Conservation (phyloP, 768 basidiomycete genomes). For the Dioszegia hungarica region DNA sequence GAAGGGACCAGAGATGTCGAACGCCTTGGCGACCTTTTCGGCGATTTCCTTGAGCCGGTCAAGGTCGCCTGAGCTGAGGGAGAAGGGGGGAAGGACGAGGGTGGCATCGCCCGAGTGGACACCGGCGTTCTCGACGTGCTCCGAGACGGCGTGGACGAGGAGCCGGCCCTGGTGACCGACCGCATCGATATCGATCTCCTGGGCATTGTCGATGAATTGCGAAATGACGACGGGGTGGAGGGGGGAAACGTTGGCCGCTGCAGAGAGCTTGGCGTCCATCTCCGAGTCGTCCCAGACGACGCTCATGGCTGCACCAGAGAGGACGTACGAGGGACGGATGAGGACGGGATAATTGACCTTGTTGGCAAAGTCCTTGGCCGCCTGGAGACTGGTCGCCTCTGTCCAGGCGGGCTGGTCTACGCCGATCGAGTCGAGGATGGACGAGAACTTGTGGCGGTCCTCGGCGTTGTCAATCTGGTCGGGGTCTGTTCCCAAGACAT, state of each 20-base stretch:
- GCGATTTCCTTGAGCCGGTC: slow-evolving; percentile 86
- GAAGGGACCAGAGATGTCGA: slow-evolving; percentile 95
- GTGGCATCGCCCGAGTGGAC: slow-evolving; percentile 99
- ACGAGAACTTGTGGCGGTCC: slow-evolving; percentile 98
- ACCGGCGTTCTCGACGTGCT: slow-evolving; percentile 97
- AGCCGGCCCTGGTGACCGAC: slow-evolving; percentile 90
- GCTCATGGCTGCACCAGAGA: slow-evolving; percentile 99
- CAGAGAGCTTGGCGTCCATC: slow-evolving; percentile 90
- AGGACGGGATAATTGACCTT: slow-evolving; percentile 93
- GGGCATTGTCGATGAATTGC: slow-evolving; percentile 96
- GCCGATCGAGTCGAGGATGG: slow-evolving; percentile 85
- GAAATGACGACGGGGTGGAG: slow-evolving; percentile 97
- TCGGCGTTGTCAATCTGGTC: slow-evolving; percentile 93
- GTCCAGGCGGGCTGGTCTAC: slow-evolving; percentile 97
- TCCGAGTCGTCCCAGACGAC: slow-evolving; percentile 87
- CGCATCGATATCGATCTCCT: slow-evolving; percentile 97
- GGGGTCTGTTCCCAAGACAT: slow-evolving; percentile 93
- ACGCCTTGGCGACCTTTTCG: slow-evolving; percentile 87
- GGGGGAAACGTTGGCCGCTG: slow-evolving; percentile 91
- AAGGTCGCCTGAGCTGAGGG: slow-evolving; percentile 69
- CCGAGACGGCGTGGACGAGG: slow-evolving; percentile 90
- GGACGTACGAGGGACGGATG: slow-evolving; percentile 95
- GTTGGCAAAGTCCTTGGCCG: slow-evolving; percentile 84
- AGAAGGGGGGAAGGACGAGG: slow-evolving; percentile 90
- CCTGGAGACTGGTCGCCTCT: slow-evolving; percentile 79